A percentile compares a stretch with the other conserved stretches of the same genome.
phyloP scores from a whole-genome alignment of 139 green algal species.

The Micractinium sp. region DNA sequence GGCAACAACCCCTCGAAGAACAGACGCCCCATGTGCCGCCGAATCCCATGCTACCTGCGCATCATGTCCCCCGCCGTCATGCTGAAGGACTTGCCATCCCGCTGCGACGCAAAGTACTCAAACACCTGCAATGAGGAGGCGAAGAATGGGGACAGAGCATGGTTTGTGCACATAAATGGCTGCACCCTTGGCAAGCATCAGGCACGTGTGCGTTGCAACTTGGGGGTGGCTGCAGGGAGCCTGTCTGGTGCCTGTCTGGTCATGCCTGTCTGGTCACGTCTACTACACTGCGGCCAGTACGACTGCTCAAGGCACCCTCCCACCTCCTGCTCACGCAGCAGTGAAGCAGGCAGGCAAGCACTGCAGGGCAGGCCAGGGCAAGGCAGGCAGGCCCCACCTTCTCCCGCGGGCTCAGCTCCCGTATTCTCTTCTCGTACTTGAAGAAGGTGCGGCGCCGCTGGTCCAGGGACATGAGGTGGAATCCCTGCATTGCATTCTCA shows the following conservation, averaged over 20 bases:
- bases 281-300: too few relatives aligned
- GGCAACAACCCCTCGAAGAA: neutral
- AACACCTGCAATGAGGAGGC: conserved; percentile 54
- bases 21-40: too few relatives aligned
- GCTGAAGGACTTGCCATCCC: neutral
- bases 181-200: too few relatives aligned
- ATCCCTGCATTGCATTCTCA: neutral
- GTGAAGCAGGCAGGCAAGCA: neutral
- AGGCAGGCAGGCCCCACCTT: conserved; percentile 48
- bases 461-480: conserved; percentile 47
- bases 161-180: neutral
- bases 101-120: conserved; percentile 77
- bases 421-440: conserved; percentile 87
- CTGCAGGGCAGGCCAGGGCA: neutral
- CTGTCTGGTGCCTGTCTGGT: too few relatives aligned
- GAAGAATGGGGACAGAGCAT: neutral
- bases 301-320: neutral
- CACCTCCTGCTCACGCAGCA: neutral
- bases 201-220: too few relatives aligned
- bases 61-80: conserved; percentile 70
- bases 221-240: too few relatives aligned
- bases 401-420: conserved; percentile 75
- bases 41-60: conserved; percentile 7
- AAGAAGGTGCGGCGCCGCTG: conserved; percentile 65
- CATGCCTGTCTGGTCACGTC: too few relatives aligned